Conservation (phyloP, 2,329 filamentous ascomycete species). For the Sarocladium strictum region DNA sequence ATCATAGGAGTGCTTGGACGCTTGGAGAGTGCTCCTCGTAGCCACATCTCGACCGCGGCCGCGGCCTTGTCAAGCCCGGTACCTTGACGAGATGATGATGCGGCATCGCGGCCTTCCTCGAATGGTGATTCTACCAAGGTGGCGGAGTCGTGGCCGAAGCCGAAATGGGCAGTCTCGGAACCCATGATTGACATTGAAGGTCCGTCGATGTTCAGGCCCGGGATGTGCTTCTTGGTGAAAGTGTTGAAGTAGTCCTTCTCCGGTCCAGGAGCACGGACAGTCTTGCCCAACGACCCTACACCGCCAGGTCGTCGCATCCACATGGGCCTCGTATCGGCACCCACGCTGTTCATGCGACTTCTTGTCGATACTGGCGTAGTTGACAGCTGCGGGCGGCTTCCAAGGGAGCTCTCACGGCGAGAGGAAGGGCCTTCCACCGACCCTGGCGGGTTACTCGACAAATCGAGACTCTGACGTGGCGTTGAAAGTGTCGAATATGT, state of each 20-base stretch:
- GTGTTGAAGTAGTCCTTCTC: conserved; percentile 79
- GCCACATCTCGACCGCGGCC: conserved; percentile 83
- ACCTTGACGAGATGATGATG: conserved; percentile 38
- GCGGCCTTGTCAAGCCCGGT: conserved; percentile 73
- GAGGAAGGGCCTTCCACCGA: conserved; percentile 29
- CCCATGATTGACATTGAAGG: conserved; percentile 62
- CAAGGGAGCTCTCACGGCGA: conserved; percentile 37
- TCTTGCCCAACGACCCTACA: conserved; percentile 72
- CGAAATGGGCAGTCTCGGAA: conserved; percentile 52
- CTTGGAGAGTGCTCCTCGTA: conserved; percentile 72
- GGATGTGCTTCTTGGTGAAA: conserved; percentile 77
- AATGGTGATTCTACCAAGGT: conserved; percentile 47
- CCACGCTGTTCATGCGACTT: conserved; percentile 31
- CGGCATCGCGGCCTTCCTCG: conserved; percentile 39
- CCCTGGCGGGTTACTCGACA: conserved; percentile 39
- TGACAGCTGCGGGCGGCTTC: conserved; percentile 26
- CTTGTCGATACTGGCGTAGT: conserved; percentile 29
- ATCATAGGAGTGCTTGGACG: conserved; percentile 46
- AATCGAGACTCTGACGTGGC: conserved; percentile 59
- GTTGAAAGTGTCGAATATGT: conserved; percentile 62
- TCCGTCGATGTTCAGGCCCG: conserved; percentile 66
- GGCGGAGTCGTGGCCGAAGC: conserved; percentile 37
- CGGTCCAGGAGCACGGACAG: conserved; percentile 69
- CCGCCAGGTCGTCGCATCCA: conserved; percentile 82
- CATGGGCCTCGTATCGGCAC: conserved; percentile 36